Conservation (phyloP, 805 yeast genomes). For the Suhomyces prunicola region DNA sequence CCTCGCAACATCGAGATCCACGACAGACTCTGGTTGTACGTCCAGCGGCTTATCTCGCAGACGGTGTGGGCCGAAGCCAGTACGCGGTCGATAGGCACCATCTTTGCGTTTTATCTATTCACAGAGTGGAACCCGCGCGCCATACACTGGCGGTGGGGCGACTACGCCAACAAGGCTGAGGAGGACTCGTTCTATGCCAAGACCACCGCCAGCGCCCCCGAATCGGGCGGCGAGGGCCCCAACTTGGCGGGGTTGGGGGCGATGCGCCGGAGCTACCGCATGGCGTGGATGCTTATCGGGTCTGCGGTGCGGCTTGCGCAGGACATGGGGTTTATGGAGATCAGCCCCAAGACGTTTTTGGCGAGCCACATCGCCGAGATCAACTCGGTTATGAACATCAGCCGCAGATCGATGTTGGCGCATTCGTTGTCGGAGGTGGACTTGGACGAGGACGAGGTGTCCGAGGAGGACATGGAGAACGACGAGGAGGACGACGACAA, state of each 20-base stretch:
- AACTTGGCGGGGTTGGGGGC: constrained; percentile 76
- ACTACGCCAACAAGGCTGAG: constrained; percentile 68
- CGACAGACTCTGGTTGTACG: constrained; percentile 78
- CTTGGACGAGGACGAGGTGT: constrained; percentile 42
- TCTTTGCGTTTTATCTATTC: constrained; percentile 75
- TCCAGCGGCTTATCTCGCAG: constrained; percentile 76
- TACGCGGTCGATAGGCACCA: constrained; percentile 82
- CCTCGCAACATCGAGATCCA: constrained; percentile 62
- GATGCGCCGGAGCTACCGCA: constrained; percentile 78
- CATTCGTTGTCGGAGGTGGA: constrained; percentile 69
- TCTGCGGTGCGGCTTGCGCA: constrained; percentile 83
- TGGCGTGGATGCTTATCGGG: constrained; percentile 94
- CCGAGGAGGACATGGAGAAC: constrained; percentile 32
- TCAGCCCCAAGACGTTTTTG: constrained; percentile 67
- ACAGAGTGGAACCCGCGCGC: constrained; percentile 97
- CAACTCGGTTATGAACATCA: constrained; percentile 75
- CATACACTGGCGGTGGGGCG: constrained; percentile 83
- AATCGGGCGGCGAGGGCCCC: constrained; percentile 28
- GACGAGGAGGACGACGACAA: constrained; percentile 24
- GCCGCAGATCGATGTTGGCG: constrained; percentile 73
- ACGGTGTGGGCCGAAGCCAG: constrained; percentile 94
- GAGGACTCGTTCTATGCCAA: constrained; percentile 18
- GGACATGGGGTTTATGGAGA: constrained; percentile 77
- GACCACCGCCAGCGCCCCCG: constrained; percentile 12
- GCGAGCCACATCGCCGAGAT: constrained; percentile 87